Evolutionary conservation across 2,329 filamentous ascomycete genomes (phyloP).

Genomic region (Aureobasidium sp.): DNA sequence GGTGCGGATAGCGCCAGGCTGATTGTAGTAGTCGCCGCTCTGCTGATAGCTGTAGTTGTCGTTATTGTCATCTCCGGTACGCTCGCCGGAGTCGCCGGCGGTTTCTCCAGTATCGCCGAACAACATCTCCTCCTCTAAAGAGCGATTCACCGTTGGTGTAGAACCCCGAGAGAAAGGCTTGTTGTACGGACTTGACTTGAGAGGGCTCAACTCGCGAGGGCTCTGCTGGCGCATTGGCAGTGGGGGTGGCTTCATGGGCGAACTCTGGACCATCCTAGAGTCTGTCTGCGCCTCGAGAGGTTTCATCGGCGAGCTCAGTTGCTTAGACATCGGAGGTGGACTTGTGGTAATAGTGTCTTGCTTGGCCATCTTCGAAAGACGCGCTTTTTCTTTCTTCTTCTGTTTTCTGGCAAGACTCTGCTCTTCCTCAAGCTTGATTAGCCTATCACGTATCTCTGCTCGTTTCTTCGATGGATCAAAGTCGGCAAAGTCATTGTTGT

Average conservation of each 20-base stretch:
- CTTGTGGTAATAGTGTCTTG: neutral
- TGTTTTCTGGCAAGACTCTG: conserved; percentile 44
- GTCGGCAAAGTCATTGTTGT: conserved; percentile 48
- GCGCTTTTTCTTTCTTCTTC: conserved; percentile 25
- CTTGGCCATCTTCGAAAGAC: neutral
- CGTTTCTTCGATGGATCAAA: conserved; percentile 55
- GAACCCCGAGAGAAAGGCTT: neutral
- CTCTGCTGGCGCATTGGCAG: neutral
- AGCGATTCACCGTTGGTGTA: neutral
- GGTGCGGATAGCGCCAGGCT: neutral
- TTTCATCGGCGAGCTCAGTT: conserved; percentile 3
- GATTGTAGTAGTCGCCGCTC: neutral
- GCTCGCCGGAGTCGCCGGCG: neutral
- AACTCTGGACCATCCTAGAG: conserved; percentile 13
- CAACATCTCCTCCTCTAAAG: conserved; percentile 17
- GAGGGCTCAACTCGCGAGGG: neutral
- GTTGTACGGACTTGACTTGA: neutral
- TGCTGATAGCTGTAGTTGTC: neutral
- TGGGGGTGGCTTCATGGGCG: neutral
- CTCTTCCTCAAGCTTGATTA: conserved; percentile 56
- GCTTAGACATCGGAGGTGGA: neutral
- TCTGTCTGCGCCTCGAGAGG: neutral
- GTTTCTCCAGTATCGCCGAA: neutral
- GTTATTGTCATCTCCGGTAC: too few relatives aligned
- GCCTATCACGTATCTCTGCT: conserved; percentile 55